Evolutionary conservation across 140 eudicot species (phyloP).

Genomic region (Senecio squalidus): DNA sequence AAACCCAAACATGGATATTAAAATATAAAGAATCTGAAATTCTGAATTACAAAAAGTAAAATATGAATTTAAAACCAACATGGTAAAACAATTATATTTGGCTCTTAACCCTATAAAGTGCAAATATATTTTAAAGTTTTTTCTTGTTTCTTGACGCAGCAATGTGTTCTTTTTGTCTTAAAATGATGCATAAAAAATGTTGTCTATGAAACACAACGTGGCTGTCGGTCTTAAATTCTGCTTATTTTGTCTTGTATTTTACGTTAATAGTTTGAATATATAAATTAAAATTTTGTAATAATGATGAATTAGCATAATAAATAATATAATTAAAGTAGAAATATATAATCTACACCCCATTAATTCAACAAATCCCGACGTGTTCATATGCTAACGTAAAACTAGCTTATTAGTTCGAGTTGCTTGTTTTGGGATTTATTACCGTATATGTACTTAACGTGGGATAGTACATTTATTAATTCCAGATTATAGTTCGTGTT

Average conservation of each 20-base stretch:
- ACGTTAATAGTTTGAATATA: not conserved
- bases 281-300: too few relatives aligned
- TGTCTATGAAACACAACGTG: slow-evolving; percentile 27
- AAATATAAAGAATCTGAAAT: too few relatives aligned
- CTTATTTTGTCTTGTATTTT: slow-evolving; percentile 8
- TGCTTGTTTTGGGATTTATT: too few relatives aligned
- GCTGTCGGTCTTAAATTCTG: slow-evolving; percentile 25
- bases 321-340: too few relatives aligned
- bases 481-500: too few relatives aligned
- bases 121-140: slow-evolving; percentile 9
- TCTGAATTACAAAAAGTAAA: not conserved
- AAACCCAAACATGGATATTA: slow-evolving; percentile 16
- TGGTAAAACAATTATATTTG: slow-evolving; percentile 5
- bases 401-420: too few relatives aligned
- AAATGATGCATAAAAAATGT: slow-evolving; percentile 18
- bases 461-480: too few relatives aligned
- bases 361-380: too few relatives aligned
- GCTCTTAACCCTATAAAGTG: slow-evolving; percentile 24
- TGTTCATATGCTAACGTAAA: too few relatives aligned
- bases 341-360: too few relatives aligned
- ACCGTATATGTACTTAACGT: too few relatives aligned
- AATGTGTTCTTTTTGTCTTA: slow-evolving; percentile 30
- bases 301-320: too few relatives aligned
- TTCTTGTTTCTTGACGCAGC: slow-evolving; percentile 23
- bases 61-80: slow-evolving; percentile 17